These are phyloP conservation scores for Fusarium compactum DNA, from an alignment of 2,329 filamentous ascomycete species.

Conservation along the genomic window DNA sequence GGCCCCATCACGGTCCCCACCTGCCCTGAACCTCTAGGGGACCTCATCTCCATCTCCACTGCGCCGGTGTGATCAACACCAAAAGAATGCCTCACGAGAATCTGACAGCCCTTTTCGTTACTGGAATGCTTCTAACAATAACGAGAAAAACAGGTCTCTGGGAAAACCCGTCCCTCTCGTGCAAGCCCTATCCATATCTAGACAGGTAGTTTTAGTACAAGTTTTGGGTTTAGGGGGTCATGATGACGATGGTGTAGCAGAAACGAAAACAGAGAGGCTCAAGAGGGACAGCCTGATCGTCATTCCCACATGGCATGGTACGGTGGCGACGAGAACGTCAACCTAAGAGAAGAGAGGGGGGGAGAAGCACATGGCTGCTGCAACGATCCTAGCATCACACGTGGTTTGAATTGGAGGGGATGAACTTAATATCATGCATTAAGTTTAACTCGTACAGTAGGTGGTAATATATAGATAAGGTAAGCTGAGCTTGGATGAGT, in stretches of 20 bases:
- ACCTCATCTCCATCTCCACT: not conserved
- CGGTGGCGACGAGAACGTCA: slow-evolving; percentile 1
- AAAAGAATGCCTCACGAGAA: not conserved
- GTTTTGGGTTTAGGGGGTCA: not conserved
- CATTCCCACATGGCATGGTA: slow-evolving; percentile 29
- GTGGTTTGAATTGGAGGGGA: slow-evolving; percentile 30
- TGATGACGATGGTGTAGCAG: not conserved
- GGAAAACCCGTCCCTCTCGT: not conserved
- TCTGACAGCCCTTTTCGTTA: not conserved
- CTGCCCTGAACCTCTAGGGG: slow-evolving; percentile 5
- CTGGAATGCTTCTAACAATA: slow-evolving; percentile 8
- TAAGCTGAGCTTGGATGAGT: slow-evolving; percentile 2
- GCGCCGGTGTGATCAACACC: slow-evolving; percentile 7
- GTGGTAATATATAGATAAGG: not conserved
- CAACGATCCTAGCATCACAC: slow-evolving; percentile 25
- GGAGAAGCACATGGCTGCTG: slow-evolving; percentile 19
- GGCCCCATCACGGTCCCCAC: not conserved
- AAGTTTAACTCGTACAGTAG: slow-evolving; percentile 1
- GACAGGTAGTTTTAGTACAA: not conserved
- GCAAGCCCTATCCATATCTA: slow-evolving; percentile 1
- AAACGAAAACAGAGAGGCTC: not conserved
- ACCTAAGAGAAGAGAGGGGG: not conserved
- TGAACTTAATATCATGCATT: slow-evolving; percentile 5
- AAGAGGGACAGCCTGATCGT: slow-evolving; percentile 9
- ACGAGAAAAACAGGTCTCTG: not conserved